Conservation (phyloP, 2,329 filamentous ascomycete species). For the Colletotrichum siamense region DNA sequence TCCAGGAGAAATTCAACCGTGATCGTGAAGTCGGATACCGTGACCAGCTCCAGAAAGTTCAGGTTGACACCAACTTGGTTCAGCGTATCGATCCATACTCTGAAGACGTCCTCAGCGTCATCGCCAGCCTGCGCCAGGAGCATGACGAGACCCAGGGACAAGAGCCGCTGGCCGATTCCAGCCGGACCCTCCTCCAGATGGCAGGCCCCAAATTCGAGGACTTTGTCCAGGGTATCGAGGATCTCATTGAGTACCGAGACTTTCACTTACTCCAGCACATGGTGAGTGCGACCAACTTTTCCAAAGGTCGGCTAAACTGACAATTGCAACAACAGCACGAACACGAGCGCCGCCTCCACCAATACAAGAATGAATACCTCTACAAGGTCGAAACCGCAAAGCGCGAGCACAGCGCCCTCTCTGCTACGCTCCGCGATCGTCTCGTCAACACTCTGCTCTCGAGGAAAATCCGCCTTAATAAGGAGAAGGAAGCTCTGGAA, state of each 20-base stretch:
- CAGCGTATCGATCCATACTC: conserved; percentile 84
- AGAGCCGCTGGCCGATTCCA: conserved; percentile 43
- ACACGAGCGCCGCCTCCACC: conserved; percentile 65
- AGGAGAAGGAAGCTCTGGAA: conserved; percentile 72
- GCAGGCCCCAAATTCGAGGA: conserved; percentile 85
- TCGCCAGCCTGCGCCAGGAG: conserved; percentile 66
- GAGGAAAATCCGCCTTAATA: conserved; percentile 68
- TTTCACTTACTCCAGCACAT: conserved; percentile 80
- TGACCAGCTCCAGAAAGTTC: conserved; percentile 89
- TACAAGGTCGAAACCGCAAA: conserved; percentile 69
- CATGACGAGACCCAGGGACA: conserved; percentile 52
- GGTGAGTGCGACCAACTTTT: conserved; percentile 56
- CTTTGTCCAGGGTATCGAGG: conserved; percentile 86
- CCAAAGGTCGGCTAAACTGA: neutral
- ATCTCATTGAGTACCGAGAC: conserved; percentile 87
- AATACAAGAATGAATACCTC: conserved; percentile 63
- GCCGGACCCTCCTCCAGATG: conserved; percentile 69
- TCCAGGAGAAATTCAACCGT: conserved; percentile 78
- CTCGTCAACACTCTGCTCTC: conserved; percentile 69
- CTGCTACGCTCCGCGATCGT: conserved; percentile 66
- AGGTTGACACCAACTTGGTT: conserved; percentile 87
- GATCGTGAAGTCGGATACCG: conserved; percentile 87
- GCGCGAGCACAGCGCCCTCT: conserved; percentile 64
- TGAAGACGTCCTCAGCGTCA: conserved; percentile 73
- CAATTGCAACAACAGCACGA: conserved; percentile 55